Conservation (phyloP, 108 stramenopile species). For the Mayamaea pseudoterrestris region DNA sequence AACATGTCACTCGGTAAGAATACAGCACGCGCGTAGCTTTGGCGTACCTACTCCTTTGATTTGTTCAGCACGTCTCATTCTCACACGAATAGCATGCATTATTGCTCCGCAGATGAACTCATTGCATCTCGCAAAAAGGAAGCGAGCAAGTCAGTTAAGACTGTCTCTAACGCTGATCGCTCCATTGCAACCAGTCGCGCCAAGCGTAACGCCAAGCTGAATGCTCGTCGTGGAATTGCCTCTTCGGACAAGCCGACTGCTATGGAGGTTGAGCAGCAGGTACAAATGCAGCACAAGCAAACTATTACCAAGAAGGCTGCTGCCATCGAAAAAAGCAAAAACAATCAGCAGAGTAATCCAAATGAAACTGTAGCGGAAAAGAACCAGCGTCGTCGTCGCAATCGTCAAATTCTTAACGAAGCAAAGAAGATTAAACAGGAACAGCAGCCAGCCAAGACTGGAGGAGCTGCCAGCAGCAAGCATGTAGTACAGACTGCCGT, state of each 20-base stretch:
- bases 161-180: constrained; percentile 32
- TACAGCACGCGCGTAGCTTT: too few species aligned
- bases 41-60: too few species aligned
- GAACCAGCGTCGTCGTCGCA: constrained; percentile 1
- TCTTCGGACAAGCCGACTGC: constrained; percentile 20
- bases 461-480: constrained; percentile 5
- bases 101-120: neutral
- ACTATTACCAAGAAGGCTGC: constrained; percentile 9
- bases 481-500: neutral
- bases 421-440: neutral
- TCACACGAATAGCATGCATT: too few species aligned
- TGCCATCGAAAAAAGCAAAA: constrained; percentile 4
- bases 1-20: too few species aligned
- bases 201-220: constrained; percentile 42
- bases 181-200: constrained; percentile 51
- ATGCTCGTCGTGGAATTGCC: constrained; percentile 37
- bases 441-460: constrained; percentile 4
- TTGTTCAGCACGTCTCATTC: too few species aligned
- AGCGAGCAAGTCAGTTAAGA: too few species aligned
- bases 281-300: constrained; percentile 33
- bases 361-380: neutral
- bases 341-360: neutral
- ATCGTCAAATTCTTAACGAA: constrained; percentile 7
- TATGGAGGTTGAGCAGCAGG: constrained; percentile 61
- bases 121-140: neutral